A percentile compares a stretch with the other conserved stretches of the same genome.
These are phyloP conservation scores for Exophiala sp. DNA, from an alignment of 2,329 filamentous ascomycete genomes.

Conservation along the genomic window DNA sequence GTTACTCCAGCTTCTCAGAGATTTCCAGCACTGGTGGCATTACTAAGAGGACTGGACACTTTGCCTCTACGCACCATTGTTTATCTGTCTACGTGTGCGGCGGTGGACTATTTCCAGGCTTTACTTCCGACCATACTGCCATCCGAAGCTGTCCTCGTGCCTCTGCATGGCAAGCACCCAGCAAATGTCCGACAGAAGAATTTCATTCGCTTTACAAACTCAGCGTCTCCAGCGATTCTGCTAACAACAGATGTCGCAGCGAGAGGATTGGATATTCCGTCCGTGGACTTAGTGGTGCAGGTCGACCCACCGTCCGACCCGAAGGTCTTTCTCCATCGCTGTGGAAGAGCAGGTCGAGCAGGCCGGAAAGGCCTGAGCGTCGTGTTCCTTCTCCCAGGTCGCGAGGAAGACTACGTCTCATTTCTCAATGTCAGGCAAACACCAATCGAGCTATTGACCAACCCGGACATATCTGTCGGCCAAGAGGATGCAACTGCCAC, in stretches of 20 bases:
- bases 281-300: conserved; percentile 87
- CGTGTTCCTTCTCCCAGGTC: conserved; percentile 77
- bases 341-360: conserved; percentile 61
- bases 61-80: conserved; percentile 81
- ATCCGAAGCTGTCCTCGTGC: conserved; percentile 62
- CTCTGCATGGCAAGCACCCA: conserved; percentile 88
- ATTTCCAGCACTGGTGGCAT: conserved; percentile 66
- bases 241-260: conserved; percentile 91
- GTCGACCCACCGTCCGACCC: conserved; percentile 82
- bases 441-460: conserved; percentile 64
- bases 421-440: conserved; percentile 87
- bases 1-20: conserved; percentile 74
- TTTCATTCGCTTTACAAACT: conserved; percentile 73
- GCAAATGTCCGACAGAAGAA: conserved; percentile 85
- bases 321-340: conserved; percentile 72
- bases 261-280: conserved; percentile 84
- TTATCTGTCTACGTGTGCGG: conserved; percentile 89
- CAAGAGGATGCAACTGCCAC: conserved; percentile 55
- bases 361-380: conserved; percentile 75
- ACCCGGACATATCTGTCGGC: conserved; percentile 56
- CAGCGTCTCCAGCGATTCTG: conserved; percentile 72
- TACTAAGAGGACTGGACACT: conserved; percentile 68
- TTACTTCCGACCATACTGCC: conserved; percentile 72
- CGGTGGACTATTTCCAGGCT: conserved; percentile 89
- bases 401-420: conserved; percentile 83